Conservation (phyloP, 169 alveolate genomes). For the Cyclospora cayetanensis region DNA sequence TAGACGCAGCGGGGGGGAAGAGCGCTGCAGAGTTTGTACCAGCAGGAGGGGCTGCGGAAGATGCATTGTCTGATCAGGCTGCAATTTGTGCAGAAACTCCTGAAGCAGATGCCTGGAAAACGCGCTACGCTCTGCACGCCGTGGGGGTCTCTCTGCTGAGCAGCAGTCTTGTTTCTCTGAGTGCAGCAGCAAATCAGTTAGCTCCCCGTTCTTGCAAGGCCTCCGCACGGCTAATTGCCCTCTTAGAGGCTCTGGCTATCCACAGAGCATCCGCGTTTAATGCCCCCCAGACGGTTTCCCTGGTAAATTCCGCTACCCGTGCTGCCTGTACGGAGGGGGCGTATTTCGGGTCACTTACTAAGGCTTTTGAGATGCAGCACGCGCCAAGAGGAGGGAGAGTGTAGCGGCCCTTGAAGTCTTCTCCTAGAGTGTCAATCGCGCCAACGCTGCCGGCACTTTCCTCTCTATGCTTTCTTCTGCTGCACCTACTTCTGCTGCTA, state of each 20-base stretch:
- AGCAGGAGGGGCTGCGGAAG: neutral
- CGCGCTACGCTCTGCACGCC: neutral
- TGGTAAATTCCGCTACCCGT: neutral
- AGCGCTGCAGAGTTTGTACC: neutral
- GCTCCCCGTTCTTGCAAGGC: neutral
- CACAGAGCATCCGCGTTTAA: neutral
- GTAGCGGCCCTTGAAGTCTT: too few species aligned
- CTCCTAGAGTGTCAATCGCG: too few species aligned
- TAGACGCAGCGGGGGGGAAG: neutral
- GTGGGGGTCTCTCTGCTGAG: slow-evolving; percentile 33
- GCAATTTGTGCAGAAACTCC: too few species aligned
- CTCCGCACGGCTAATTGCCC: neutral
- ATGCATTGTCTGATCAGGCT: too few species aligned
- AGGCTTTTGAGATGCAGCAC: too few species aligned
- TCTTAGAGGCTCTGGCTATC: neutral
- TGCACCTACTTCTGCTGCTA: neutral
- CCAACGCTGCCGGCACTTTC: too few species aligned
- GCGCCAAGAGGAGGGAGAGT: too few species aligned
- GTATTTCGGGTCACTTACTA: too few species aligned
- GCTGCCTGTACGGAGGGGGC: slow-evolving; percentile 6
- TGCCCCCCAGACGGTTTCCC: neutral
- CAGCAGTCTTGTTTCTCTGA: neutral
- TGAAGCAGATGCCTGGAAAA: neutral
- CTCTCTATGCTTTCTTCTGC: too few species aligned
- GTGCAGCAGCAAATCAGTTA: neutral